These are phyloP conservation scores for Marasmius fiardii DNA, from an alignment of 1,284 basidiomycete species.

Conservation along the genomic window DNA sequence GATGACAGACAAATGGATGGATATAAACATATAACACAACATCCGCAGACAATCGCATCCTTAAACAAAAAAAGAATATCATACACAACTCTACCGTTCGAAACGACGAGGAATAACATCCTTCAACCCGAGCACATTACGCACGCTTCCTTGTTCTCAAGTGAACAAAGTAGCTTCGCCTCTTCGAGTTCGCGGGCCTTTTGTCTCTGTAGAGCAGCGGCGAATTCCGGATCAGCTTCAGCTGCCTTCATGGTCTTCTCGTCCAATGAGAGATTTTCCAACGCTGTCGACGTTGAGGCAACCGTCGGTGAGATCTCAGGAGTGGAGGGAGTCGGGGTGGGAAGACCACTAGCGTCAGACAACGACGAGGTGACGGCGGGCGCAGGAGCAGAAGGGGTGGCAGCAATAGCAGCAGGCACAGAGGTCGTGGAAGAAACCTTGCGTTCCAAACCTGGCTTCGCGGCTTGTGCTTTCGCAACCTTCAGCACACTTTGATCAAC, in stretches of 20 bases:
- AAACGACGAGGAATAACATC: too few species aligned
- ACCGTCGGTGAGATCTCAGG: conserved; percentile 17
- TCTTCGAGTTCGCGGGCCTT: conserved; percentile 78
- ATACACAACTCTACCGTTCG: too few species aligned
- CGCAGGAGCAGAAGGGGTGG: conserved; percentile 19
- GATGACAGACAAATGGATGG: too few species aligned
- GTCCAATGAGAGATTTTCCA: conserved; percentile 29
- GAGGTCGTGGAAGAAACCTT: conserved; percentile 14
- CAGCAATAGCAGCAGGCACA: conserved; percentile 9
- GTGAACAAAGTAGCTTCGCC: conserved; percentile 76
- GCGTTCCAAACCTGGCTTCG: conserved; percentile 30
- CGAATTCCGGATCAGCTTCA: conserved; percentile 75
- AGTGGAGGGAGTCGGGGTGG: conserved; percentile 26
- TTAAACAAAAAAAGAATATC: too few species aligned
- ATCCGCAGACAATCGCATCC: too few species aligned
- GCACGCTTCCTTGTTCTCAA: conserved; percentile 89
- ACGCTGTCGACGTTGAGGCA: conserved; percentile 15
- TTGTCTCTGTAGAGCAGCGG: conserved; percentile 74
- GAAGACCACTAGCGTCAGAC: conserved; percentile 17
- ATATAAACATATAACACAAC: too few species aligned
- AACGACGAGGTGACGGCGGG: conserved; percentile 10
- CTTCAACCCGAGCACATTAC: conserved; percentile 79
- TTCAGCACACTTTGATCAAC: conserved; percentile 84
- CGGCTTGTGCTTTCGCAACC: conserved; percentile 58
- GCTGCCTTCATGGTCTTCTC: conserved; percentile 51